phyloP scores from a whole-genome alignment of 225 moss, liverwort and hornwort genomes.

The Marchantia paleacea region DNA sequence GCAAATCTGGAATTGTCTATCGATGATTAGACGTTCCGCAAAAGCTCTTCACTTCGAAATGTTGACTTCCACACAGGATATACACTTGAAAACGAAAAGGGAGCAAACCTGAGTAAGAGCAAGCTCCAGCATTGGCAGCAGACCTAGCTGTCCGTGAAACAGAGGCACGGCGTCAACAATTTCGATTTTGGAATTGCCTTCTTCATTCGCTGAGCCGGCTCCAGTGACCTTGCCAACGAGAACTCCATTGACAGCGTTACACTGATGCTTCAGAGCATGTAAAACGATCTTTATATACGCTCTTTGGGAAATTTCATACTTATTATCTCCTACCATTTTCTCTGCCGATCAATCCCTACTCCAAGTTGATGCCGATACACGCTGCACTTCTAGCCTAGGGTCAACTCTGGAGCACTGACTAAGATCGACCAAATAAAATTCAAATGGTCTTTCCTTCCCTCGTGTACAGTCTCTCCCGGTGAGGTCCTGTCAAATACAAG shows the following conservation, averaged over 20 bases:
- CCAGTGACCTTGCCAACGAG: slow-evolving; percentile 57
- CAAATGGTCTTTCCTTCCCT: not conserved
- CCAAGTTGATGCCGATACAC: not conserved
- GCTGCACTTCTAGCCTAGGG: not conserved
- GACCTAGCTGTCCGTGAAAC: slow-evolving; percentile 73
- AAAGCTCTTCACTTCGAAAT: not conserved
- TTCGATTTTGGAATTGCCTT: slow-evolving; percentile 46
- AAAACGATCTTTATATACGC: slow-evolving; percentile 93
- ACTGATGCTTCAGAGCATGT: slow-evolving; percentile 82
- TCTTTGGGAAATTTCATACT: slow-evolving; percentile 67
- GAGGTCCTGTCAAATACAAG: not conserved
- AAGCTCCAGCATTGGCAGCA: slow-evolving; percentile 95
- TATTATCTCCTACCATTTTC: slow-evolving; percentile 47
- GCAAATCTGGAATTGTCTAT: not conserved
- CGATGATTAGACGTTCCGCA: not conserved
- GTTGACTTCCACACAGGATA: not conserved
- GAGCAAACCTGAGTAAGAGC: slow-evolving; percentile 64
- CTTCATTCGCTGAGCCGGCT: slow-evolving; percentile 23
- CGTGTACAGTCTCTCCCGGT: not conserved
- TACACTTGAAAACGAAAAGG: not conserved
- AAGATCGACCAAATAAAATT: not conserved
- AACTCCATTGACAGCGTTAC: slow-evolving; percentile 72
- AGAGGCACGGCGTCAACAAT: slow-evolving; percentile 72
- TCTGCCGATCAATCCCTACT: slow-evolving; percentile 1
- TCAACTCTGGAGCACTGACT: not conserved